Evolutionary conservation across 2,329 filamentous ascomycete species (phyloP).

Genomic region (Paraphoma sp.): DNA sequence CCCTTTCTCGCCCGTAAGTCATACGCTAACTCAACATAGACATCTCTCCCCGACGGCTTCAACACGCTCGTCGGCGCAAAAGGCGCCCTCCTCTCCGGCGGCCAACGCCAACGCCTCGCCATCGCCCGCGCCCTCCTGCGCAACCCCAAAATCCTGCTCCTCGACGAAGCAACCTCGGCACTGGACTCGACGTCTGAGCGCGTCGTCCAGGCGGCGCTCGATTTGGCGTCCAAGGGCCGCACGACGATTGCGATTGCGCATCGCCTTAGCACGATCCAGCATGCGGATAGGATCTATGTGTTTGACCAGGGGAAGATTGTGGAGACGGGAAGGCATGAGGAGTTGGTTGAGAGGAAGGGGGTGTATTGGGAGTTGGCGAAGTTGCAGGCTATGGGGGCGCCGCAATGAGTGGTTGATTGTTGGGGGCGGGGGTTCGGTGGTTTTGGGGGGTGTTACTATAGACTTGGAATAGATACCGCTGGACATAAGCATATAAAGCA

Average conservation of each 20-base stretch:
- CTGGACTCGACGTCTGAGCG: conserved; percentile 63
- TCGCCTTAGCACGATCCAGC: conserved; percentile 88
- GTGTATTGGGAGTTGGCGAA: conserved; percentile 50
- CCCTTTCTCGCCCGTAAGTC: not conserved
- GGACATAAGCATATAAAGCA: too few relatives aligned
- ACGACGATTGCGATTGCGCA: conserved; percentile 97
- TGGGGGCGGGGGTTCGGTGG: not conserved
- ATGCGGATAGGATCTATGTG: conserved; percentile 95
- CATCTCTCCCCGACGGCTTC: conserved; percentile 69
- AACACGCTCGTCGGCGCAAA: conserved; percentile 86
- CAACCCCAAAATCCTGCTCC: conserved; percentile 79
- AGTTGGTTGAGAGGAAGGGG: conserved; percentile 49
- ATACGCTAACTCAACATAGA: conserved; percentile 13
- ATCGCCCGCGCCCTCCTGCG: conserved; percentile 93
- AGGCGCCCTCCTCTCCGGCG: conserved; percentile 69
- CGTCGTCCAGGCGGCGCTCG: conserved; percentile 80
- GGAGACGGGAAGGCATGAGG: conserved; percentile 82
- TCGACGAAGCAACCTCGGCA: conserved; percentile 48
- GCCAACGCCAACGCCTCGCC: conserved; percentile 93
- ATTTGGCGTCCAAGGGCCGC: conserved; percentile 81
- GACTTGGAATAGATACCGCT: too few relatives aligned
- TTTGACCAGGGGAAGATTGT: conserved; percentile 89
- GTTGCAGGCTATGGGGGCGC: conserved; percentile 45
- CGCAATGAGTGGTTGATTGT: too few relatives aligned
- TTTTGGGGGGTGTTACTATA: too few relatives aligned